Evolutionary conservation across 768 basidiomycete genomes (phyloP), one percentile per base, ranked within the genome.

Genomic region (Trametes maxima): DNA sequence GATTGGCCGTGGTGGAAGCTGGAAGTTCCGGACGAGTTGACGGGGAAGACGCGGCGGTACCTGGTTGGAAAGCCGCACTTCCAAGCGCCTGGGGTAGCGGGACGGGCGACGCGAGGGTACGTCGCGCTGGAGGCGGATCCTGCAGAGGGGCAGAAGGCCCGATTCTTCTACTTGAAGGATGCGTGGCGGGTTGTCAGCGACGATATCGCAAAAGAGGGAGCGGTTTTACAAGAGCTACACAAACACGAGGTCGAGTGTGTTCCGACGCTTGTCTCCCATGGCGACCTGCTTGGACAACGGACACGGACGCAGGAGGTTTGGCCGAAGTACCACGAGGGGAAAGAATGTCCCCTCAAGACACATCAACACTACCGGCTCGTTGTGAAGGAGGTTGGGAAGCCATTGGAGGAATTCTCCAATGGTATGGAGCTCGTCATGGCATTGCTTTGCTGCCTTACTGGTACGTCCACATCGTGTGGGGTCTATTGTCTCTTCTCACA

Each of bases 91-190:
- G 57, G 56, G 2, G 49, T 60, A 5, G 43, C 35, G 7, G 64
- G 64, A 1, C 55, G 60, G 7, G 56, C 48, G 2, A 65, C 64
- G 13, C 53, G 43, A 6, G 57, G 65, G 16, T 65, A 62, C 43
- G 35, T 65, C n/a, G 65, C 60, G 11, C 49, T 51, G 21, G 65
- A 65, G n/a, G 33, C 48, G 35, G 17, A 36, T 16, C 21, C 21
- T 11, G 16, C 19, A 3, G 28, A 33, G 25, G 16, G 19, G 16
- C 22, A 7, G 49, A 36, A 22, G 40, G 24, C 51, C 10, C 33
- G 36, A 5, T 46, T 65, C 22, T 57, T 62, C 5, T 65, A 49
- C 24, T 25, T 65, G n/a, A 65, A 62, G 54, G 65, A 65, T 37
- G 45, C 48, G 17, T 65, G 65, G 65, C 57, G 60, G 3, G 35